phyloP scores from a whole-genome alignment of 768 basidiomycete genomes.

The Coprinellus micaceus region DNA sequence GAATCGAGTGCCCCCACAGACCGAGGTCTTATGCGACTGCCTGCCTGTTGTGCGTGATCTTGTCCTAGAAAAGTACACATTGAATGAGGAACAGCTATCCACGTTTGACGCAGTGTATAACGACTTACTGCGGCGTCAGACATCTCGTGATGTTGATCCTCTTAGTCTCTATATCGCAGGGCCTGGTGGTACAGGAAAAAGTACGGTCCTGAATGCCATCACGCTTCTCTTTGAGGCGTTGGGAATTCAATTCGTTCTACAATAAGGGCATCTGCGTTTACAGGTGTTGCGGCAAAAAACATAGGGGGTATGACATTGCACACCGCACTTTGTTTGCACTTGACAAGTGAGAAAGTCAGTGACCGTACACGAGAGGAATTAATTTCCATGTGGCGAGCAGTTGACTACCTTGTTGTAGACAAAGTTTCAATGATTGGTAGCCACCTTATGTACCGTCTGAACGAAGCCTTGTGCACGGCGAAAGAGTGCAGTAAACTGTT shows the following conservation, averaged over 20 bases:
- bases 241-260: no score
- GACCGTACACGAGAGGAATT: not conserved
- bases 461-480: slow-evolving; percentile 4
- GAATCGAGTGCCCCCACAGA: no score
- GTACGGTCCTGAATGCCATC: not conserved
- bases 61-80: no score
- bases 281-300: not conserved
- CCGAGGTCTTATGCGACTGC: no score
- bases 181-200: not conserved
- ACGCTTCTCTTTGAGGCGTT: not conserved
- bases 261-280: not conserved
- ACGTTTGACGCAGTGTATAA: no score
- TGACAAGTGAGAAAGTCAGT: not conserved
- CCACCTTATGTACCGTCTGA: slow-evolving; percentile 2
- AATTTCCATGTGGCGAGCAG: not conserved
- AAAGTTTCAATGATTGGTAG: slow-evolving; percentile 5
- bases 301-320: not conserved
- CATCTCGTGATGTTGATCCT: no score
- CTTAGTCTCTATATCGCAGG: not conserved
- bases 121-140: no score
- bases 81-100: no score
- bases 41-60: no score
- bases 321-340: not conserved
- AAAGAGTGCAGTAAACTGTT: slow-evolving; percentile 16
- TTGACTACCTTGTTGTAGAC: slow-evolving; percentile 1